Evolutionary conservation across 768 basidiomycete genomes (phyloP).

Genomic region (Sporobolomyces pararoseus): DNA sequence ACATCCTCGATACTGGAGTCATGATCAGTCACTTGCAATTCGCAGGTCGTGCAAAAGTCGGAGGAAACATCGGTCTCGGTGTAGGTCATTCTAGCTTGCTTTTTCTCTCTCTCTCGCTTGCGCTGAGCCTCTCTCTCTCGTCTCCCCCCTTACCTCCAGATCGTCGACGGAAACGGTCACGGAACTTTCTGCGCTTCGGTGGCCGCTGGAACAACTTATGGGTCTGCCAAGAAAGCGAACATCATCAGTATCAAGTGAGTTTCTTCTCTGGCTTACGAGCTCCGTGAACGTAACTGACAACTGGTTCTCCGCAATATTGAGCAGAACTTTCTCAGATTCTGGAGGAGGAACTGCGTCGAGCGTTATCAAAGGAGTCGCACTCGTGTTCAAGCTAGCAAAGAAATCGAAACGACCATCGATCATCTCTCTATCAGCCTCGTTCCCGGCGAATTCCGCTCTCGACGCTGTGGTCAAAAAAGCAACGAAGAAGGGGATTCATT

Average conservation of each 20-base stretch:
- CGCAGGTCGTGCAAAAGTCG: slow-evolving; percentile 20
- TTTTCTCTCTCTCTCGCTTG: background rate
- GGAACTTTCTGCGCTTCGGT: slow-evolving; percentile 22
- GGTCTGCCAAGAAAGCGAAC: slow-evolving; percentile 18
- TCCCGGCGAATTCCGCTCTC: slow-evolving; percentile 21
- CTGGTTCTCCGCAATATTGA: background rate
- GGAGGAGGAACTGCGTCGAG: slow-evolving; percentile 19
- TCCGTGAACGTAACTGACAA: too few species aligned
- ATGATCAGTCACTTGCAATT: slow-evolving; percentile 20
- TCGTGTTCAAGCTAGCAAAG: slow-evolving; percentile 21
- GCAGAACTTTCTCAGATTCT: slow-evolving; percentile 18
- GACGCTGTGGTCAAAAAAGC: slow-evolving; percentile 21
- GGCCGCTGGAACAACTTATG: slow-evolving; percentile 18
- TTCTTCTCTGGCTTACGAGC: background rate
- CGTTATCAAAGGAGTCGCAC: slow-evolving; percentile 17
- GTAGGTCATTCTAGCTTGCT: background rate
- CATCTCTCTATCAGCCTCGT: slow-evolving; percentile 21
- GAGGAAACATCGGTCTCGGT: slow-evolving; percentile 25
- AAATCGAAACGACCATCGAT: slow-evolving; percentile 25
- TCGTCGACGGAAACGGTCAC: slow-evolving; percentile 22
- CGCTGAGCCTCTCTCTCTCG: too few species aligned
- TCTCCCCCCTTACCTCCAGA: too few species aligned
- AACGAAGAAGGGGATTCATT: slow-evolving; percentile 17
- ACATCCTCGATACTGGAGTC: slow-evolving; percentile 25
- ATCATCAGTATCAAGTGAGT: slow-evolving; percentile 24